These are phyloP conservation scores for Colletotrichum graminicola DNA, from an alignment of 2,329 filamentous ascomycete species.

Conservation along the genomic window DNA sequence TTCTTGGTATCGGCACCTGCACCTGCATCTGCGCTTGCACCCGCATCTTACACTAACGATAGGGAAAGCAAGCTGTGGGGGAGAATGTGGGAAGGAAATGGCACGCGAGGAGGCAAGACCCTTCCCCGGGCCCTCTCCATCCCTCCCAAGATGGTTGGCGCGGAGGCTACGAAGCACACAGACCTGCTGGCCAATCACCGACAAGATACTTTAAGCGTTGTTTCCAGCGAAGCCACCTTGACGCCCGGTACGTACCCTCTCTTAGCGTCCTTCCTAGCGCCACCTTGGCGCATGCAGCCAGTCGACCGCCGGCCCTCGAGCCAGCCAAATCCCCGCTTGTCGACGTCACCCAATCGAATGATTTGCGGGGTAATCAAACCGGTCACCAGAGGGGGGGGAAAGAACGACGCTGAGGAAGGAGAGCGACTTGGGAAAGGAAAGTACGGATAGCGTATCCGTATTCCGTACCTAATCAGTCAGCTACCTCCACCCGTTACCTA, in stretches of 20 bases:
- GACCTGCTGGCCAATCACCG: conserved; percentile 28
- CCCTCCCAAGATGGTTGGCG: conserved; percentile 8
- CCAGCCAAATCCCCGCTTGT: conserved; percentile 35
- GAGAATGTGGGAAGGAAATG: conserved; percentile 14
- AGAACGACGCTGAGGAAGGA: conserved; percentile 28
- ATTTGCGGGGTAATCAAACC: conserved; percentile 40
- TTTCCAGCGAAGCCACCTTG: conserved; percentile 31
- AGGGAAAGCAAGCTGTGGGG: conserved; percentile 17
- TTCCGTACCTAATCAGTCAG: no score
- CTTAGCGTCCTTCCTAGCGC: conserved; percentile 1
- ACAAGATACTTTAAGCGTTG: conserved; percentile 3
- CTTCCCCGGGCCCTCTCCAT: background rate
- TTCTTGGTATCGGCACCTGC: background rate
- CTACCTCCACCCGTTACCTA: no score
- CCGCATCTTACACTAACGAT: background rate
- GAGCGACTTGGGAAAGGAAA: background rate
- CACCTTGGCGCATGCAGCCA: conserved; percentile 7
- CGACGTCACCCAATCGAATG: conserved; percentile 41
- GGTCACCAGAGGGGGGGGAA: conserved; percentile 23
- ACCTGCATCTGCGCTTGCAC: conserved; percentile 9
- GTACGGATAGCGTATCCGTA: no score
- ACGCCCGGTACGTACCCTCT: conserved; percentile 16
- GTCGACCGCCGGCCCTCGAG: conserved; percentile 6
- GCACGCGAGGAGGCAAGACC: conserved; percentile 7
- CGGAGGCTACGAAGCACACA: conserved; percentile 31